Evolutionary conservation across 148 eudicot genomes (phyloP), one percentile per base, ranked within the genome.

Genomic region (Nepenthes gracilis): DNA sequence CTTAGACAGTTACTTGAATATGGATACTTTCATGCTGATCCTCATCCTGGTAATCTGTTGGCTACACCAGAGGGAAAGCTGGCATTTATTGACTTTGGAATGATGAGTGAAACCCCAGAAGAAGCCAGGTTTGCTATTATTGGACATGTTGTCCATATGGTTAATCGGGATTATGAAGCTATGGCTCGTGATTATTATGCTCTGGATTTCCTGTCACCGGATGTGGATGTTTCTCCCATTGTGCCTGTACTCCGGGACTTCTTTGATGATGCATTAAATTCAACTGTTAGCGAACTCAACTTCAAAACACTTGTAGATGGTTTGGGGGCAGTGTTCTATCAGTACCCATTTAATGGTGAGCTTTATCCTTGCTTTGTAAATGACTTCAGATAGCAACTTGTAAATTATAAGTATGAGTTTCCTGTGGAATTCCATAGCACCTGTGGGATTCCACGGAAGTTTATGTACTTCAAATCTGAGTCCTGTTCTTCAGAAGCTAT

Each of bases 81-180:
- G 62, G 99, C 99, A 59, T 93, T 93, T 75, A 78, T 93, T 70
- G 99, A 93, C 79, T 93, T 93, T 75, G 99, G 99, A 61, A 93
- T 93, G 99, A 93, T 93, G 99, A 93, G 99, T 68, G 99, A 93
- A 72, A 93, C 99, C 56, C 99, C 99, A 48, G 99, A 93, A 78
- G 81, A 86, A 56, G 99, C 99, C 67, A 84, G 99, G 72, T 81
- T 73, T 67, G 99, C 99, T 45, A 93, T 93, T 67, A 93, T 93
- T 64, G 96, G 99, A 65, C 99, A 93, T 73, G 99, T 93, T 69
- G 99, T 93, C 66, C 99, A 93, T 78, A 76, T 93, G 92, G 99
- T 93, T 55, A 93, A 93, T 81, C 87, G 99, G 59, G 99, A 93
- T 74, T 93, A 93, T 75, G 99, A 93, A 89, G 99, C 99, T 63